phyloP scores from a whole-genome alignment of 2,329 filamentous ascomycete genomes.

The Sordariomycetes sp. region DNA sequence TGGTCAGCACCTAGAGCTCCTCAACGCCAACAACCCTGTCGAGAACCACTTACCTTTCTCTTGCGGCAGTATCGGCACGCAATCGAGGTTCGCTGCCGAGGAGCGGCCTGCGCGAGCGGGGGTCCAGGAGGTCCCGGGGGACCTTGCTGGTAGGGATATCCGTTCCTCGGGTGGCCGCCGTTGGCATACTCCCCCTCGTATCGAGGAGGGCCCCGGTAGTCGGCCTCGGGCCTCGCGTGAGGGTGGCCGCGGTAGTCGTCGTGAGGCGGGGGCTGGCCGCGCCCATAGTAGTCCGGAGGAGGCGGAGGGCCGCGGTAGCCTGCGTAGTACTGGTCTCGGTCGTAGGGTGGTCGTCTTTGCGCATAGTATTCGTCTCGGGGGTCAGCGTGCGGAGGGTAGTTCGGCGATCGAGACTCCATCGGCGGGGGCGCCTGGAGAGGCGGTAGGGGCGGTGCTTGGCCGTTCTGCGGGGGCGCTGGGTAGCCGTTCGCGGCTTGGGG shows the following conservation, averaged over 20 bases:
- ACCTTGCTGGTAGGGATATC: conserved; percentile 3
- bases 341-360: conserved; percentile 19
- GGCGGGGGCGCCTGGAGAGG: conserved; percentile 22
- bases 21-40: background rate
- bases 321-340: conserved; percentile 24
- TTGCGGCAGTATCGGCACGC: conserved; percentile 52
- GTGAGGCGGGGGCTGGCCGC: conserved; percentile 20
- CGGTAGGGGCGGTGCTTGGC: conserved; percentile 23
- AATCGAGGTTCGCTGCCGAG: conserved; percentile 47
- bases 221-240: conserved; percentile 13
- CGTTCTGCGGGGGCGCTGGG: background rate
- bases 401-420: background rate
- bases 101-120: conserved; percentile 32
- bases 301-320: conserved; percentile 19
- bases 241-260: conserved; percentile 22
- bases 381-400: background rate
- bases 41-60: conserved; percentile 35
- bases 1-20: background rate
- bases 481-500: conserved; percentile 1
- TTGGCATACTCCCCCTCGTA: conserved; percentile 24
- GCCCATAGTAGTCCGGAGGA: conserved; percentile 18
- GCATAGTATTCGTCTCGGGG: conserved; percentile 1
- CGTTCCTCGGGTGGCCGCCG: conserved; percentile 22
- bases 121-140: background rate
- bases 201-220: conserved; percentile 17